These are phyloP conservation scores for Thuja plicata DNA, from an alignment of 83 land plant genomes.

Conservation along the genomic window DNA sequence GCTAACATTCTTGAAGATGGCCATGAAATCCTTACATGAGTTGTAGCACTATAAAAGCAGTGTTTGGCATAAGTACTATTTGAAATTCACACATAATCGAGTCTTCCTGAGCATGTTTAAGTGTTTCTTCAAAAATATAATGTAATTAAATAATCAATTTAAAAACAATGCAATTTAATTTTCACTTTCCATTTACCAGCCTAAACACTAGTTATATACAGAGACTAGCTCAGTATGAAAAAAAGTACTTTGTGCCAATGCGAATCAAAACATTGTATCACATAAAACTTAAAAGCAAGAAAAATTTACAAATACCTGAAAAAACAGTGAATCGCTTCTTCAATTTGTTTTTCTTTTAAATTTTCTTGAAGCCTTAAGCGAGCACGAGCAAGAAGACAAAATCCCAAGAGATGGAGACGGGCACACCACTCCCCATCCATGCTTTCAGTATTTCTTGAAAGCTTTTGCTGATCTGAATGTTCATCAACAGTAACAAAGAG, in stretches of 20 bases:
- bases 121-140: neutral
- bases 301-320: slow-evolving; percentile 60
- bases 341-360: slow-evolving; percentile 49
- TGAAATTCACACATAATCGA: neutral
- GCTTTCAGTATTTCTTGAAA: slow-evolving; percentile 33
- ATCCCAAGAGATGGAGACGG: slow-evolving; percentile 80
- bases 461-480: slow-evolving; percentile 53
- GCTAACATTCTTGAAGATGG: too few species aligned
- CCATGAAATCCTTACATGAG: neutral
- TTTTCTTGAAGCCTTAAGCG: slow-evolving; percentile 37
- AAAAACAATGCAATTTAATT: neutral
- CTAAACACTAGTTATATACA: neutral
- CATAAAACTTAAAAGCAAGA: neutral
- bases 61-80: neutral
- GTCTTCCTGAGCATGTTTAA: neutral
- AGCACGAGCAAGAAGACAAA: slow-evolving; percentile 71
- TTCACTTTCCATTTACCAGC: neutral
- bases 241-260: neutral
- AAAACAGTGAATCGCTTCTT: slow-evolving; percentile 79
- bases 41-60: neutral
- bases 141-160: neutral
- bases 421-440: slow-evolving; percentile 57
- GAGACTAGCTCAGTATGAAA: neutral
- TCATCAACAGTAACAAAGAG: slow-evolving; percentile 57
- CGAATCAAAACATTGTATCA: neutral